Evolutionary conservation across 805 yeast genomes (phyloP).

Genomic region (Suhomyces faveliae): DNA sequence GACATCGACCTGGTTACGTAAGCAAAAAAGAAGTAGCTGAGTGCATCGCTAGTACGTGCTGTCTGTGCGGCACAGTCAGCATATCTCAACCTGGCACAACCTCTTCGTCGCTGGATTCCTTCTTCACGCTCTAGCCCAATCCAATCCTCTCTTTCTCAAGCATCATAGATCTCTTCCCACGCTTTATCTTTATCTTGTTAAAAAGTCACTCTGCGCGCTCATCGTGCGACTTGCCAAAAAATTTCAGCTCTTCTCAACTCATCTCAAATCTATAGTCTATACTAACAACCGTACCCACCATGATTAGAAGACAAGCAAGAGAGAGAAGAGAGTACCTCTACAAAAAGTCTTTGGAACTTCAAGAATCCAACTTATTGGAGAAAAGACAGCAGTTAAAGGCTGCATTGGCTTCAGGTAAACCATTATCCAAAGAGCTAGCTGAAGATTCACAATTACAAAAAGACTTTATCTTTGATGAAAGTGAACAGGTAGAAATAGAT

Average conservation of each 20-base stretch:
- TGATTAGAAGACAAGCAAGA: conserved; percentile 91
- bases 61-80: too few species aligned
- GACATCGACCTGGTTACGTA: too few species aligned
- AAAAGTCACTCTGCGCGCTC: neutral
- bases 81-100: too few species aligned
- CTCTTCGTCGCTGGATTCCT: too few species aligned
- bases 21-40: too few species aligned
- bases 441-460: conserved; percentile 80
- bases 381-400: conserved; percentile 84
- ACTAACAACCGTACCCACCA: too few species aligned
- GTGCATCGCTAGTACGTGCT: too few species aligned
- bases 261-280: conserved; percentile 6
- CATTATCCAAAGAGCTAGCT: conserved; percentile 84
- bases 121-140: too few species aligned
- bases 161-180: neutral
- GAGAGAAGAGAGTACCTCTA: conserved; percentile 93
- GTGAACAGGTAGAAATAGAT: conserved; percentile 66
- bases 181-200: neutral
- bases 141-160: too few species aligned
- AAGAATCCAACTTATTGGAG: conserved; percentile 81
- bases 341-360: conserved; percentile 83
- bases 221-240: neutral
- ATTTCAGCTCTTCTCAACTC: conserved; percentile 2
- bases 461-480: conserved; percentile 85
- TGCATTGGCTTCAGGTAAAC: conserved; percentile 89